These are phyloP conservation scores for Hygrophila difformis DNA, from an alignment of 257 asterid species.

Conservation along the genomic window DNA sequence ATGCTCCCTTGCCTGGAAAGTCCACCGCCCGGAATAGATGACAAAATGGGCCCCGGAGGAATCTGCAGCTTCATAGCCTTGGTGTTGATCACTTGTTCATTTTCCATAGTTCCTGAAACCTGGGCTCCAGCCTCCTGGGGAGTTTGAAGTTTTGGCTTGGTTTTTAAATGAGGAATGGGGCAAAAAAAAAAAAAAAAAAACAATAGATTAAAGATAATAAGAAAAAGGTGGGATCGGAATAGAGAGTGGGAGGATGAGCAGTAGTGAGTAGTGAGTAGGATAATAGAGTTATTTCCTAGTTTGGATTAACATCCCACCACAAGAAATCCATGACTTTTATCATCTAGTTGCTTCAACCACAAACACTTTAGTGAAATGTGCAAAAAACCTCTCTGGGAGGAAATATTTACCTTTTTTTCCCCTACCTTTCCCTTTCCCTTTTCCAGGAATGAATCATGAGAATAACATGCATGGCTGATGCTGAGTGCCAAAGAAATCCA, in stretches of 20 bases:
- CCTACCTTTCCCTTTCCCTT: conserved; percentile 5
- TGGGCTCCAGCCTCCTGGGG: too few relatives aligned
- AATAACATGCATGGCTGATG: conserved; percentile 21
- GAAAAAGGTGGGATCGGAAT: too few relatives aligned
- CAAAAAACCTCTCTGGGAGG: conserved; percentile 23
- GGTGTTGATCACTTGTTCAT: conserved; percentile 17
- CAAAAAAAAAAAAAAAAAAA: not conserved
- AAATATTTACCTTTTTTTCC: too few relatives aligned
- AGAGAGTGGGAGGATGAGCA: conserved; percentile 28
- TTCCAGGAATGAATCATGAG: conserved; percentile 21
- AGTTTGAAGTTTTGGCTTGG: too few relatives aligned
- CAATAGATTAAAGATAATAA: too few relatives aligned
- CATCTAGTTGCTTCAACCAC: conserved; percentile 39
- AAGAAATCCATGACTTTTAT: conserved; percentile 31
- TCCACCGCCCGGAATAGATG: conserved; percentile 17
- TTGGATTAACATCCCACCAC: conserved; percentile 31
- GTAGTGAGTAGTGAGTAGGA: too few relatives aligned
- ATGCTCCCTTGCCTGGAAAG: conserved; percentile 63
- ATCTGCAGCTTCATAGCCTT: conserved; percentile 51
- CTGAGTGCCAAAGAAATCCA: too few relatives aligned
- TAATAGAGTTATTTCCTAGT: conserved; percentile 19
- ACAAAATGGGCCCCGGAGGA: conserved; percentile 7
- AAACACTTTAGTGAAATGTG: conserved; percentile 15
- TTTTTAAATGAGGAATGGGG: not conserved
- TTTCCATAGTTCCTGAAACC: conserved; percentile 30